Evolutionary conservation across 1,284 basidiomycete species (phyloP).

Genomic region (Pseudozyma tsukubaensis): DNA sequence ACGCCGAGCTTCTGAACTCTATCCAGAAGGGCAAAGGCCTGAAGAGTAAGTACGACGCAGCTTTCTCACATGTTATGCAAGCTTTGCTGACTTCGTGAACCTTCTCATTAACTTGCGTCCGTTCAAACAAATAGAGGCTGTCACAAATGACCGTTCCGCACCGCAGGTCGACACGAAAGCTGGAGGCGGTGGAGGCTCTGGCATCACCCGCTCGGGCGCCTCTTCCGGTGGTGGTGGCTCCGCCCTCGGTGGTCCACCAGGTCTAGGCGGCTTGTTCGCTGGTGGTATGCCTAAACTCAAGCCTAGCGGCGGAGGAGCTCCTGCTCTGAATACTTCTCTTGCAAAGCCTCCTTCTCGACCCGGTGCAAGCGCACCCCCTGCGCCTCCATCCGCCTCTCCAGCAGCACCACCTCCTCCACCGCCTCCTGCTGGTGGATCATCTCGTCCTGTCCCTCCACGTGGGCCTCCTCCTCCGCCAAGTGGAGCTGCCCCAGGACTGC

Average conservation of each 20-base stretch:
- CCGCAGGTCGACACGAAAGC: constrained; percentile 74
- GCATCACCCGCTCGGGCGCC: constrained; percentile 61
- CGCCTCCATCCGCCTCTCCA: constrained; percentile 26
- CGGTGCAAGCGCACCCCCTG: constrained; percentile 24
- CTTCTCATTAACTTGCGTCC: background rate
- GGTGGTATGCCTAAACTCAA: constrained; percentile 90
- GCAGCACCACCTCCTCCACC: constrained; percentile 28
- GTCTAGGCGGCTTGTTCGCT: constrained; percentile 85
- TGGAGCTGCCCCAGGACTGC: constrained; percentile 36
- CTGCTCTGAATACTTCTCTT: constrained; percentile 37
- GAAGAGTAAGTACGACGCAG: constrained; percentile 32
- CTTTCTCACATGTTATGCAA: too few relatives aligned
- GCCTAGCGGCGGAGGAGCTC: constrained; percentile 45
- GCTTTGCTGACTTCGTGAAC: background rate
- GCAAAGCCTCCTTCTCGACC: constrained; percentile 43
- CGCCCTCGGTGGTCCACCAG: constrained; percentile 72
- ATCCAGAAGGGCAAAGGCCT: constrained; percentile 54
- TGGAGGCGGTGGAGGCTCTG: constrained; percentile 51
- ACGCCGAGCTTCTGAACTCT: constrained; percentile 37
- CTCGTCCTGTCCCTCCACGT: constrained; percentile 25
- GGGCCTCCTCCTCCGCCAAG: constrained; percentile 44
- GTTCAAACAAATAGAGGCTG: constrained; percentile 71
- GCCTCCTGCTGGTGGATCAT: constrained; percentile 20
- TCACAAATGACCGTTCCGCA: constrained; percentile 83
- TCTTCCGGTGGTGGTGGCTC: constrained; percentile 65